These are phyloP conservation scores for Cyberlindnera xylosilytica DNA, from an alignment of 805 yeast genomes.

Conservation along the genomic window DNA sequence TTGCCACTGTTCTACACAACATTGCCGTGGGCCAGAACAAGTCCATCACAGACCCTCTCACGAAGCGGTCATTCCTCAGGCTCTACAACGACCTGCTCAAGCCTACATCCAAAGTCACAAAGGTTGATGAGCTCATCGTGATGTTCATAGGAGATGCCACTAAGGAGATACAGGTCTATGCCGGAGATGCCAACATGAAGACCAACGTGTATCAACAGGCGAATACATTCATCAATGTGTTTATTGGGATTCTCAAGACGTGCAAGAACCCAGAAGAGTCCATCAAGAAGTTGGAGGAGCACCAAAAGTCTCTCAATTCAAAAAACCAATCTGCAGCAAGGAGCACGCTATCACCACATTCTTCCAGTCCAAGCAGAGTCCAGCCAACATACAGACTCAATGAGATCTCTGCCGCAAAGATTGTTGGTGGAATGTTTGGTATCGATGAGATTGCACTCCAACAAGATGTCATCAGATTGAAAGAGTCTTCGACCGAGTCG, in stretches of 20 bases:
- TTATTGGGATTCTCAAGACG: slow-evolving; percentile 14
- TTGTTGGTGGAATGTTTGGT: slow-evolving; percentile 47
- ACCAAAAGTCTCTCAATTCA: slow-evolving; percentile 30
- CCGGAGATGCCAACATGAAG: slow-evolving; percentile 20
- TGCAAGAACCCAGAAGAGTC: slow-evolving; percentile 33
- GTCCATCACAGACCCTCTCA: slow-evolving; percentile 40
- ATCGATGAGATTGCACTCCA: slow-evolving; percentile 50
- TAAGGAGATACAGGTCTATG: slow-evolving; percentile 42
- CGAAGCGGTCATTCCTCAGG: slow-evolving; percentile 57
- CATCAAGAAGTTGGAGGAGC: slow-evolving; percentile 41
- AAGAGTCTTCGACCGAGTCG: slow-evolving; percentile 37
- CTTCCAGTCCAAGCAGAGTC: background rate
- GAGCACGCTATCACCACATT: slow-evolving; percentile 25
- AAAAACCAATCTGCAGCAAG: background rate
- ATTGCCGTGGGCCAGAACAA: slow-evolving; percentile 44
- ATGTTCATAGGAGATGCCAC: slow-evolving; percentile 52
- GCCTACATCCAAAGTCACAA: slow-evolving; percentile 31
- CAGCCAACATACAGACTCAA: slow-evolving; percentile 49
- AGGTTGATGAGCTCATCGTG: slow-evolving; percentile 45
- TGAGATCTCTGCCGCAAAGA: slow-evolving; percentile 53
- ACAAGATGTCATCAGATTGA: slow-evolving; percentile 45
- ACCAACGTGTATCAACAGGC: slow-evolving; percentile 22
- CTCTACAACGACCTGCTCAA: slow-evolving; percentile 56
- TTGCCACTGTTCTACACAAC: slow-evolving; percentile 40
- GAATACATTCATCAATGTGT: slow-evolving; percentile 16